A percentile compares a stretch with the other conserved stretches of the same genome.
These are phyloP conservation scores for Ceratobasidium sp. DNA, from an alignment of 1,284 basidiomycete species.

Conservation along the genomic window DNA sequence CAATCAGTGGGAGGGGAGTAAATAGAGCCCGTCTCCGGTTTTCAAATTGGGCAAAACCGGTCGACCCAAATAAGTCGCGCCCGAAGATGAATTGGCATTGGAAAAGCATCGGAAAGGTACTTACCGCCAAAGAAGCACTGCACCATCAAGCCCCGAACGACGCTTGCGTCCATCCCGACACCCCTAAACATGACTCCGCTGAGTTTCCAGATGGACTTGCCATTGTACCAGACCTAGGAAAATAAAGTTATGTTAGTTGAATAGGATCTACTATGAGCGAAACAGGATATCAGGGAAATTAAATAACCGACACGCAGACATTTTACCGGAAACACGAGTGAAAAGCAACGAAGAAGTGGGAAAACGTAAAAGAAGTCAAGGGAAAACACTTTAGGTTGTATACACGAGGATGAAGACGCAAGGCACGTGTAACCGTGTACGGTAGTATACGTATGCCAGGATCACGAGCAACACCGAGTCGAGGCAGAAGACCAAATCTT, in stretches of 20 bases:
- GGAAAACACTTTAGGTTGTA: neutral
- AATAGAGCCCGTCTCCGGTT: neutral
- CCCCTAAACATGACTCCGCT: conserved; percentile 14
- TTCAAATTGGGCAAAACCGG: too few relatives aligned
- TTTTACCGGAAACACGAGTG: neutral
- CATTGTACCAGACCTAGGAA: conserved; percentile 26
- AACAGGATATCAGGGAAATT: neutral
- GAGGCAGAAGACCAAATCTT: neutral
- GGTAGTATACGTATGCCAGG: neutral
- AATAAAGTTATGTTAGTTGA: neutral
- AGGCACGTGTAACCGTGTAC: neutral
- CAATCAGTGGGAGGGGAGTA: too few relatives aligned
- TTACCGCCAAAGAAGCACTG: conserved; percentile 31
- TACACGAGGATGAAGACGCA: conserved; percentile 1
- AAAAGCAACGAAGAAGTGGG: neutral
- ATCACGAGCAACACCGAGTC: neutral
- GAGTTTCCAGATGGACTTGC: conserved; percentile 17
- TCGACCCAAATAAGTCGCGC: conserved; percentile 6
- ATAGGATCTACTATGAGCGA: neutral
- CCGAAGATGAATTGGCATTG: too few relatives aligned
- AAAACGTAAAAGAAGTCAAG: neutral
- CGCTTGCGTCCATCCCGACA: conserved; percentile 32
- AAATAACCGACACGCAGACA: neutral
- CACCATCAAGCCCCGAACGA: conserved; percentile 21
- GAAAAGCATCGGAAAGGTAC: neutral